These are phyloP conservation scores for Panicum virgatum DNA, from an alignment of 202 grass and related monocot genomes.

Conservation along the genomic window DNA sequence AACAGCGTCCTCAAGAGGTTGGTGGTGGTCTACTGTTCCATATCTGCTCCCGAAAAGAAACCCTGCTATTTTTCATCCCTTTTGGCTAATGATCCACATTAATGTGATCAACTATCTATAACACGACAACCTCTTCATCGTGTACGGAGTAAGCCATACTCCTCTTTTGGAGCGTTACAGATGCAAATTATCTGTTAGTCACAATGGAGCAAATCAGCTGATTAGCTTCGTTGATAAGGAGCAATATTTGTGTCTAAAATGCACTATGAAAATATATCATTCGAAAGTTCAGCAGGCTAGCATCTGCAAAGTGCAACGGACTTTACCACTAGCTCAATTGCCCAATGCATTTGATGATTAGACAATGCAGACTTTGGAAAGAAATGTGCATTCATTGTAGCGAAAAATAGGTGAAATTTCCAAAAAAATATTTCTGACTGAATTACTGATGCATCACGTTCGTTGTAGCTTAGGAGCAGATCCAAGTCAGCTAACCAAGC, in stretches of 20 bases:
- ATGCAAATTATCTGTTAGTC: not conserved
- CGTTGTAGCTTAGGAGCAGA: slow-evolving; percentile 77
- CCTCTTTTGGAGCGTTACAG: not conserved
- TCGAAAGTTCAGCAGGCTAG: not conserved
- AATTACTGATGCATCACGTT: slow-evolving; percentile 21
- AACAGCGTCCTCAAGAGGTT: slow-evolving; percentile 79
- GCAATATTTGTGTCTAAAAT: not conserved
- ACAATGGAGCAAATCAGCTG: not conserved
- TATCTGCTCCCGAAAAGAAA: not conserved
- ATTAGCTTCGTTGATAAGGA: not conserved
- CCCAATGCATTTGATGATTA: not conserved
- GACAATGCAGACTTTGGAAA: not conserved
- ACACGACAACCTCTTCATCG: not conserved
- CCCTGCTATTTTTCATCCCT: not conserved
- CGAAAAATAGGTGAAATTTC: not conserved
- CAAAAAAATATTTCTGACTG: not conserved
- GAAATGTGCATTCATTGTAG: not conserved
- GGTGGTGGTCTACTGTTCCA: not conserved
- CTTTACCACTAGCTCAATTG: not conserved
- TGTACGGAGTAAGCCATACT: not conserved
- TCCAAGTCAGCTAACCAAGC: slow-evolving; percentile 64
- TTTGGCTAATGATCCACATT: not conserved
- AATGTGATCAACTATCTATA: not conserved
- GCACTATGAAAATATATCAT: not conserved
- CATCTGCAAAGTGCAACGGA: not conserved